Base-by-base conservation (phyloP, 805 yeast genomes). In the Clavispora santaluciae region DNA sequence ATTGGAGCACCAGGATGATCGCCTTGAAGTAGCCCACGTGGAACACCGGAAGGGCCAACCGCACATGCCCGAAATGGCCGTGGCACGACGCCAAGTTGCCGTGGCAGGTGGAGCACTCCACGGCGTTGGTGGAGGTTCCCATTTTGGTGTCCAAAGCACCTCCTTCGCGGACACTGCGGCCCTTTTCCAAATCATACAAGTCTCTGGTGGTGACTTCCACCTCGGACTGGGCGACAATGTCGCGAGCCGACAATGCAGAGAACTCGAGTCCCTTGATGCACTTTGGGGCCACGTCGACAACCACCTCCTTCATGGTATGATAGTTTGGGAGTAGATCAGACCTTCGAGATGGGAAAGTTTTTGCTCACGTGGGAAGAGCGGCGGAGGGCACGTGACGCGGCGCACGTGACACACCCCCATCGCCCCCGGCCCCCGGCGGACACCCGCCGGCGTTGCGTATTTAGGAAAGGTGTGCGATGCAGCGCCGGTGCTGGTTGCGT, bases 11-110 rank as follows among this genome's bases (percentile, higher is more conserved):
- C 56, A 81, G 84, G 49, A 93, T 85, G 17, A 88, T 85, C 33
- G 90, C 82, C 61, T 91, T 91, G 74, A 93, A 93, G 62, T 90
- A 93, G 15, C 99, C 99, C 35, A 93, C 93, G 58, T 93, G 99
- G 68, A 91, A 93, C 11, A 90, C 98, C 1, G 99, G 99, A 34
- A 93, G 70, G 0, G 98, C 96, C 39, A 93, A 73, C 55, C 87
- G 79, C 48, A 93, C 78, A 57, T 95, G 96, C 31, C 99, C 99
- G 61, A 93, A 93, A 67, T 93, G 99, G 43, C 99, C 99, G 66
- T 91, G 97, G 62, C 99, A 93, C 1, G 95, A 78, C 0, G 96
- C 95, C 49, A 93, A 68, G 51, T 81, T 80, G 3, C 98, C 98
- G 53, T 80, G 87, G 66, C 99, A 93, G 0, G 98, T 95, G 11